Evolutionary conservation across 1,284 basidiomycete genomes (phyloP), one percentile per base, ranked within the genome.

Genomic region (Vanrija sp.): DNA sequence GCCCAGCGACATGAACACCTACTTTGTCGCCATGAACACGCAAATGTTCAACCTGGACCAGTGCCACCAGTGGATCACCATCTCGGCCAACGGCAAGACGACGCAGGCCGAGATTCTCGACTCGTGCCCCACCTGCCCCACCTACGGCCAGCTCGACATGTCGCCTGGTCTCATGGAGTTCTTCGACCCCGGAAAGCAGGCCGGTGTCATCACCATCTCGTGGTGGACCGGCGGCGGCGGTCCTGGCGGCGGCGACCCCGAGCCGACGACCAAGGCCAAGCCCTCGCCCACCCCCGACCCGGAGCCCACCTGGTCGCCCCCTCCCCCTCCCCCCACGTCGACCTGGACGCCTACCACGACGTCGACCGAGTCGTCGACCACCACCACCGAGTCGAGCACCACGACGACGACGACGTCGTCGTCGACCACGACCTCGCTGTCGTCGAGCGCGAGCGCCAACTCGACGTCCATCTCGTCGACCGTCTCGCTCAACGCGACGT

Each of bases 111-210:
- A 73, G 12, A 83, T 91, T 63, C 80, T 80, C 65, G 88, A 90
- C 72, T 80, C 82, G 80, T 75, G 70, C 54, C 71, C 72, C 1
- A 61, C 65, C 14, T 73, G 72, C 54, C 29, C n/a, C 34, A 51
- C 48, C 5, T 81, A 73, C 40, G 84, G 82, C 39, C 88, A 83
- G 40, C 82, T 95, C 54, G 91, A 95, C 78, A 80, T 94, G 58
- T 88, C 88, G 26, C 69, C 73, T 15, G 82, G 85, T 52, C 82
- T 96, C 38, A 95, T 96, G 79, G 52, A 23, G 28, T 19, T 15
- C 9, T 48, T 48, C 15, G 46, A 48, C 46, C 46, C 46, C n/a
- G 38, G 12, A 7, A 18, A 23, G 26, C 9, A 12, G 28, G 23
- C 15, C 9, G 46, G 46, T 12, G 6, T 10, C 10, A 39, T 48